A percentile compares a stretch with the other conserved stretches of the same genome.
These are phyloP conservation scores for Neopestalotiopsis sp. DNA, from an alignment of 2,329 filamentous ascomycete species.

Conservation along the genomic window DNA sequence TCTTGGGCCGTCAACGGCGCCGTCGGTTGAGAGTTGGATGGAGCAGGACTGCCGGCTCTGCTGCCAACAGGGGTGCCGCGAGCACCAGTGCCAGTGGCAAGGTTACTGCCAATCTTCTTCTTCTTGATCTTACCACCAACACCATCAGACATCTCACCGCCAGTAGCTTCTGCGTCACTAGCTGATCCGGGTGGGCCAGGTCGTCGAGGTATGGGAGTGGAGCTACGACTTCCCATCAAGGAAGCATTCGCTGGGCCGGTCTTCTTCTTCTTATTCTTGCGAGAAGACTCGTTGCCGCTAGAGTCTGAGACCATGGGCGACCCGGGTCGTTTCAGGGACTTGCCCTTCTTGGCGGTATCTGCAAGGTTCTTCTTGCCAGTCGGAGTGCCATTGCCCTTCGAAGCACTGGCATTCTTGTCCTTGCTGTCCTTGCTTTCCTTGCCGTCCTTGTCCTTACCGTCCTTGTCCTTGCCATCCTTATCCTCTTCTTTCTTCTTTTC, in stretches of 20 bases:
- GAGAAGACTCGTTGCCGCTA: conserved; percentile 86
- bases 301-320: conserved; percentile 89
- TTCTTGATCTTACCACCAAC: conserved; percentile 59
- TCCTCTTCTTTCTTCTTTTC: conserved; percentile 53
- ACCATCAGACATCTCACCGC: conserved; percentile 68
- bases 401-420: conserved; percentile 54
- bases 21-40: conserved; percentile 40
- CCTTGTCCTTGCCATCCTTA: conserved; percentile 40
- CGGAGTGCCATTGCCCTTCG: conserved; percentile 70
- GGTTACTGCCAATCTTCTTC: conserved; percentile 47
- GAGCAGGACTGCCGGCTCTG: conserved; percentile 64
- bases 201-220: conserved; percentile 57
- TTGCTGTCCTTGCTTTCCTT: conserved; percentile 22
- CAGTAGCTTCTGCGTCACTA: conserved; percentile 76
- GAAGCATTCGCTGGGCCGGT: conserved; percentile 48
- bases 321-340: conserved; percentile 79
- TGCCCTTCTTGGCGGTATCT: conserved; percentile 58
- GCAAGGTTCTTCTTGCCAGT: conserved; percentile 51
- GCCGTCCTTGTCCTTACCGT: conserved; percentile 26
- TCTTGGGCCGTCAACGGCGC: conserved; percentile 53
- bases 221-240: conserved; percentile 56
- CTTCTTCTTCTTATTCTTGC: conserved; percentile 79
- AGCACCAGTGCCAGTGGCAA: conserved; percentile 40
- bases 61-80: conserved; percentile 62
- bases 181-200: conserved; percentile 60